Percentiles rank a stretch among this genome's conserved stretches.
phyloP scores from a whole-genome alignment of 2,329 filamentous ascomycete species.

The Pseudogymnoascus sp. region DNA sequence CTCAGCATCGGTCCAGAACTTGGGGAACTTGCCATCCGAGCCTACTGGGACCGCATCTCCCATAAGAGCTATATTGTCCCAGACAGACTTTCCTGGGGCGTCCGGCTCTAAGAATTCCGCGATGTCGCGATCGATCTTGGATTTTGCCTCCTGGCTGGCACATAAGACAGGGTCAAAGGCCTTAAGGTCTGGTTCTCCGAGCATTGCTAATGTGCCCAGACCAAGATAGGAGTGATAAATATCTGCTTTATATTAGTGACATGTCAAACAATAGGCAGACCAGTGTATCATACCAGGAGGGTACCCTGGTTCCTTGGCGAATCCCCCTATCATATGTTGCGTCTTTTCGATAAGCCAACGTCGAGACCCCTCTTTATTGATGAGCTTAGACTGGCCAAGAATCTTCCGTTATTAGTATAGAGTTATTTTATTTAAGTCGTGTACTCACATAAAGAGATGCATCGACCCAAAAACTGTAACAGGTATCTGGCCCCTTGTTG shows the following conservation, averaged over 20 bases:
- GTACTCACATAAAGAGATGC: slow-evolving; percentile 47
- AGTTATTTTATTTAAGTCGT: slow-evolving; percentile 20
- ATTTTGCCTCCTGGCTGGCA: slow-evolving; percentile 53
- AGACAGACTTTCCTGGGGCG: neutral
- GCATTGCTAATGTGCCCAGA: slow-evolving; percentile 66
- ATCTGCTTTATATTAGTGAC: slow-evolving; percentile 35
- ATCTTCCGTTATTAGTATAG: slow-evolving; percentile 35
- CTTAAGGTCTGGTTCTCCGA: slow-evolving; percentile 62
- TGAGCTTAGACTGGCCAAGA: slow-evolving; percentile 47
- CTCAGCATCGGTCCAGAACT: neutral
- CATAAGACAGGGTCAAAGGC: slow-evolving; percentile 68
- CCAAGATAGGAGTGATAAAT: slow-evolving; percentile 87
- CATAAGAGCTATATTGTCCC: neutral
- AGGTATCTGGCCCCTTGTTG: slow-evolving; percentile 91
- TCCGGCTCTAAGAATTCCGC: slow-evolving; percentile 7
- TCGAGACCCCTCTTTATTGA: slow-evolving; percentile 53
- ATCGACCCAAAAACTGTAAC: slow-evolving; percentile 88
- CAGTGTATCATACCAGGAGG: slow-evolving; percentile 47
- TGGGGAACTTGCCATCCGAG: neutral
- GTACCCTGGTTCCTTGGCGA: slow-evolving; percentile 61
- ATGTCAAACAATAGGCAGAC: neutral
- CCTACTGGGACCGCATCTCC: neutral
- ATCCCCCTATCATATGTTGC: slow-evolving; percentile 77
- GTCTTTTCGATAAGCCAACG: slow-evolving; percentile 77
- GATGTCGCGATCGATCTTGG: slow-evolving; percentile 35